Conservation (phyloP, 2,329 filamentous ascomycete genomes). For the Ophiostoma quercus region DNA sequence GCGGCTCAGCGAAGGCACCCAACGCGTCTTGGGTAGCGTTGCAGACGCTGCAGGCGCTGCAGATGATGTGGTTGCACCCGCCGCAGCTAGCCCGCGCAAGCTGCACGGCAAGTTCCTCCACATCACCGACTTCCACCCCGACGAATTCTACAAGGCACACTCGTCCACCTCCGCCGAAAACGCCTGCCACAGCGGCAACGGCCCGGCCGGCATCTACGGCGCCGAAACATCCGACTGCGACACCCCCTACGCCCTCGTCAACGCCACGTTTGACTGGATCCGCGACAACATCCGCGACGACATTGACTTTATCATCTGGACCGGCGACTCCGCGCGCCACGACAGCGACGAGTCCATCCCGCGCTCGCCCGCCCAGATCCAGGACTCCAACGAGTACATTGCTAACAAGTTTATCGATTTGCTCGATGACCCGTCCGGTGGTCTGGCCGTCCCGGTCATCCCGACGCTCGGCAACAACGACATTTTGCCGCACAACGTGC, state of each 20-base stretch:
- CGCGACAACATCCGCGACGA: constrained; percentile 67
- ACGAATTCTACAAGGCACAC: constrained; percentile 77
- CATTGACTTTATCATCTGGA: constrained; percentile 90
- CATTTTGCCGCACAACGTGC: constrained; percentile 93
- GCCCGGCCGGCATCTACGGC: constrained; percentile 74
- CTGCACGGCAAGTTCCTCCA: constrained; percentile 76
- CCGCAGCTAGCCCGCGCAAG: constrained; percentile 38
- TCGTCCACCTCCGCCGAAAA: constrained; percentile 62
- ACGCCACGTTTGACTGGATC: constrained; percentile 90
- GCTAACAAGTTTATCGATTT: constrained; percentile 70
- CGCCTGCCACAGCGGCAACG: constrained; percentile 74
- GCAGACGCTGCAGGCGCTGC: not conserved
- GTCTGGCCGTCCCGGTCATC: constrained; percentile 70
- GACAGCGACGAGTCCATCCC: constrained; percentile 80
- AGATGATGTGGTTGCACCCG: not conserved
- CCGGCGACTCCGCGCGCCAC: constrained; percentile 82
- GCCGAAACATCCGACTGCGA: constrained; percentile 87
- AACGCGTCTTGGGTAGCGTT: constrained; percentile 26
- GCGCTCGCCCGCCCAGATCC: constrained; percentile 68
- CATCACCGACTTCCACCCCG: constrained; percentile 90
- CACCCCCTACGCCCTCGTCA: constrained; percentile 69
- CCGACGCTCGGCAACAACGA: constrained; percentile 97
- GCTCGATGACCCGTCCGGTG: constrained; percentile 56
- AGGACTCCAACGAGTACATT: constrained; percentile 68
- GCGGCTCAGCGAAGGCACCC: constrained; percentile 14